phyloP scores from a whole-genome alignment of 306 rosid species.

The Prunus mongolica region DNA sequence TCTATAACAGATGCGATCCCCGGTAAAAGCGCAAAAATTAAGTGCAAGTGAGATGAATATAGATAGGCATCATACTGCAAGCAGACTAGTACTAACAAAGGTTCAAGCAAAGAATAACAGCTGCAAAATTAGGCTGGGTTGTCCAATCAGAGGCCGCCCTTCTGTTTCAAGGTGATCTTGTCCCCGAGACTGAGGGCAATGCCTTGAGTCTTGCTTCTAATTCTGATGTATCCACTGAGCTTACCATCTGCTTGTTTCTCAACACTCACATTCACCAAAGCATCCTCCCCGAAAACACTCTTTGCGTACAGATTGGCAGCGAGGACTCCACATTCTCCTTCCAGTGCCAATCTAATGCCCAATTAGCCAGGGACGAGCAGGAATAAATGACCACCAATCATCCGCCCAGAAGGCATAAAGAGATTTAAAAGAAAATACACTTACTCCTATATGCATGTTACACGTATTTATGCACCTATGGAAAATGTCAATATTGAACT shows the following conservation, averaged over 20 bases:
- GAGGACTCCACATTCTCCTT: constrained; percentile 95
- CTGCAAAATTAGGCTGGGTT: constrained; percentile 9
- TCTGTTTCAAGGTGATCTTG: constrained; percentile 97
- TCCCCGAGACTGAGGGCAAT: constrained; percentile 98
- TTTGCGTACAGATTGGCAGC: constrained; percentile 95
- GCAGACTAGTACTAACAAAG: neutral
- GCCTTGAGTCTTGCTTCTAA: constrained; percentile 99
- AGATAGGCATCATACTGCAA: constrained; percentile 19
- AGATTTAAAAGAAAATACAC: neutral
- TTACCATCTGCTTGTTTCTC: constrained; percentile 88
- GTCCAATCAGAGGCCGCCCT: constrained; percentile 60
- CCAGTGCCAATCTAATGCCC: constrained; percentile 75
- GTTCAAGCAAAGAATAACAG: neutral
- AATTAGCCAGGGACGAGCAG: constrained; percentile 14
- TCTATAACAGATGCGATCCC: neutral
- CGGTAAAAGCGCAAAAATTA: neutral
- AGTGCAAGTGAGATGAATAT: neutral
- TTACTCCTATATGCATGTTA: neutral
- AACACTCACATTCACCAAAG: constrained; percentile 88
- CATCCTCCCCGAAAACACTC: constrained; percentile 99
- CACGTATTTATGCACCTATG: too few species aligned
- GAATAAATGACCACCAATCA: constrained; percentile 11
- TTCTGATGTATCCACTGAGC: constrained; percentile 94
- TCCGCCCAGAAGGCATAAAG: constrained; percentile 6
- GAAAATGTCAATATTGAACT: too few species aligned